These are phyloP conservation scores for Aureobasidium melanogenum DNA, from an alignment of 2,329 filamentous ascomycete genomes.

Conservation along the genomic window DNA sequence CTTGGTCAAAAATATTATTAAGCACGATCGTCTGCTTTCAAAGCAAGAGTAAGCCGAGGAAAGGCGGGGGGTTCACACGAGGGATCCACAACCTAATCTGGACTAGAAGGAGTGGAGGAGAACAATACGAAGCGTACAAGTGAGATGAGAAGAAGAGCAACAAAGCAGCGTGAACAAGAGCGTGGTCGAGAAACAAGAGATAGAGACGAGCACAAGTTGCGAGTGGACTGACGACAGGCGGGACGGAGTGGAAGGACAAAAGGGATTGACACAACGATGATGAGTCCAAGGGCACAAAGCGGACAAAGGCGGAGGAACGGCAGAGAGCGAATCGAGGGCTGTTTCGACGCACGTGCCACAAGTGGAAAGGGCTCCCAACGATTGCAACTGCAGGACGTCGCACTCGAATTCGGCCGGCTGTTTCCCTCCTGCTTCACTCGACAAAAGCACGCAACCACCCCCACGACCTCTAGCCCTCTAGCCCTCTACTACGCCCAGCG, in stretches of 20 bases:
- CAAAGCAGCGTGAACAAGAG: not conserved
- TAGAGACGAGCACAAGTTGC: not conserved
- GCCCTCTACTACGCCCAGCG: not conserved
- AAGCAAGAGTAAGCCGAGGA: constrained; percentile 1
- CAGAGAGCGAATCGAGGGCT: constrained; percentile 5
- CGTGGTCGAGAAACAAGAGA: not conserved
- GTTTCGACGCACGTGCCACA: not conserved
- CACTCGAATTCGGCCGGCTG: constrained; percentile 1
- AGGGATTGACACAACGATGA: constrained; percentile 5
- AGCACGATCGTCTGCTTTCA: not conserved
- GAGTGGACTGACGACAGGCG: not conserved
- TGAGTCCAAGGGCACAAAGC: constrained; percentile 4
- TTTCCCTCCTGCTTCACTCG: not conserved
- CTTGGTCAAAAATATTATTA: constrained; percentile 8
- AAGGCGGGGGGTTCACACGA: not conserved
- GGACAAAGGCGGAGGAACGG: not conserved
- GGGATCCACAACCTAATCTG: not conserved
- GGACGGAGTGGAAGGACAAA: not conserved
- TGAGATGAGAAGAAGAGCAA: not conserved
- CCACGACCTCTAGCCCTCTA: not conserved
- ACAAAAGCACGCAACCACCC: not conserved
- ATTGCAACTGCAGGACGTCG: not conserved
- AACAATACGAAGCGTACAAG: not conserved
- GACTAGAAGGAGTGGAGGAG: not conserved
- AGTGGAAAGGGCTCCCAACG: not conserved